Evolutionary conservation across 805 yeast species (phyloP).

Genomic region (Metschnikowia picachoensis): DNA sequence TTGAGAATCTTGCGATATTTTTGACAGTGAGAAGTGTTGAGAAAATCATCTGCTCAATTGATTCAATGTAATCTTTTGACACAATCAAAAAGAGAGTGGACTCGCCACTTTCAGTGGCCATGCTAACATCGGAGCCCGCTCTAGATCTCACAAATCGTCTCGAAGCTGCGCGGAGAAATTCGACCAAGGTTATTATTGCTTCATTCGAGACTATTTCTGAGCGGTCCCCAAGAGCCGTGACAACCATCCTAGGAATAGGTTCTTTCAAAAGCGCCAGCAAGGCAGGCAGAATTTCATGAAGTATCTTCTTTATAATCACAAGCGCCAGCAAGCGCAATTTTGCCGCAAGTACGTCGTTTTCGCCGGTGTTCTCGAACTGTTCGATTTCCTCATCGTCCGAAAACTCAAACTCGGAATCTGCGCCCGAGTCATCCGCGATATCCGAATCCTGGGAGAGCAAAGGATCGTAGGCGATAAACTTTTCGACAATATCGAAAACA

Average conservation of each 20-base stretch:
- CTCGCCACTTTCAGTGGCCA: constrained; percentile 22
- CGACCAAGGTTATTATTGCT: constrained; percentile 42
- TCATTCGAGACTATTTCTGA: constrained; percentile 50
- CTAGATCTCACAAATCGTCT: constrained; percentile 1
- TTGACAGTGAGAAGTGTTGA: constrained; percentile 20
- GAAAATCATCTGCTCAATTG: constrained; percentile 26
- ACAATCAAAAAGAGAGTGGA: constrained; percentile 1
- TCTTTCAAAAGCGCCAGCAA: constrained; percentile 32
- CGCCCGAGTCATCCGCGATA: constrained; percentile 28
- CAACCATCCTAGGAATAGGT: constrained; percentile 26
- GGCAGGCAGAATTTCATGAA: constrained; percentile 33
- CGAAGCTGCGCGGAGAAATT: constrained; percentile 28
- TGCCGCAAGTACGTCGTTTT: constrained; percentile 50
- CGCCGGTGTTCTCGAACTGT: constrained; percentile 36
- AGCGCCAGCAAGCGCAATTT: constrained; percentile 55
- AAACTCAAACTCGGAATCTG: constrained; percentile 21
- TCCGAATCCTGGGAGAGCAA: constrained; percentile 24
- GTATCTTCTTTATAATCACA: constrained; percentile 35
- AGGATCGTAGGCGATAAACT: constrained; percentile 32
- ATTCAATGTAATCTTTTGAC: constrained; percentile 4
- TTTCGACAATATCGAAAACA: constrained; percentile 18
- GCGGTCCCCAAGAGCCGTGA: constrained; percentile 37
- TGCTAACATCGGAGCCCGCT: constrained; percentile 37
- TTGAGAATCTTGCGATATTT: constrained; percentile 21
- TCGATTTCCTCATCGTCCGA: constrained; percentile 41